A percentile compares a stretch with the other conserved stretches of the same genome.
phyloP scores from a whole-genome alignment of 1,284 basidiomycete species.

The Puccinia hordei region DNA sequence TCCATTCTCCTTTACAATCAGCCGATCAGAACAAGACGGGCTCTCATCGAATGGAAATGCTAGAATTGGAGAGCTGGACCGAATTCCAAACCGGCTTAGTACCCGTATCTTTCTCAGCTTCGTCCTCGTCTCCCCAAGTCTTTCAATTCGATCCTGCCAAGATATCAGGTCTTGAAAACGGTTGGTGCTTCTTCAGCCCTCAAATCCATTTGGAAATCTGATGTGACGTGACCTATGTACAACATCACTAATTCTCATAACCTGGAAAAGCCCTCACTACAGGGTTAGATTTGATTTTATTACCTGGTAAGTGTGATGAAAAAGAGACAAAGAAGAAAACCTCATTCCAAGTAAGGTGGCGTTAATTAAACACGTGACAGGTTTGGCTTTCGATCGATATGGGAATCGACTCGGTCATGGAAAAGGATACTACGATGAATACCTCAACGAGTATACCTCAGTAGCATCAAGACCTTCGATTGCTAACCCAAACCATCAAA shows the following conservation, averaged over 20 bases:
- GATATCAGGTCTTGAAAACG: conserved; percentile 15
- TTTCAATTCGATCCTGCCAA: conserved; percentile 20
- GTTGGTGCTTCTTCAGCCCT: background rate
- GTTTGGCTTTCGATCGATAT: conserved; percentile 36
- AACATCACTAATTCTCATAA: background rate
- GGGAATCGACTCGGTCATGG: conserved; percentile 43
- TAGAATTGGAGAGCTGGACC: conserved; percentile 2
- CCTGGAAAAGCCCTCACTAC: background rate
- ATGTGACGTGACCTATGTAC: background rate
- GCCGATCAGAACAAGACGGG: background rate
- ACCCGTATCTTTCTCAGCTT: background rate
- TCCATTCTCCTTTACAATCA: background rate
- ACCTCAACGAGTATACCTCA: conserved; percentile 8
- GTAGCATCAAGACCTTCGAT: background rate
- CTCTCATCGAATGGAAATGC: conserved; percentile 19
- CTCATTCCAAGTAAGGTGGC: background rate
- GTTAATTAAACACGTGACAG: conserved; percentile 3
- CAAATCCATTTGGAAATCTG: background rate
- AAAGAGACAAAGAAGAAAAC: background rate
- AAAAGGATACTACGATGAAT: conserved; percentile 44
- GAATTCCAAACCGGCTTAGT: conserved; percentile 14
- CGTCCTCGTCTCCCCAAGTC: background rate
- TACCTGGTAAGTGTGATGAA: conserved; percentile 43
- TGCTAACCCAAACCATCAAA: background rate
- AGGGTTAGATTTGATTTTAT: conserved; percentile 37